Base-by-base conservation (phyloP, 768 basidiomycete species). In the Podaxis carcinomalis region DNA sequence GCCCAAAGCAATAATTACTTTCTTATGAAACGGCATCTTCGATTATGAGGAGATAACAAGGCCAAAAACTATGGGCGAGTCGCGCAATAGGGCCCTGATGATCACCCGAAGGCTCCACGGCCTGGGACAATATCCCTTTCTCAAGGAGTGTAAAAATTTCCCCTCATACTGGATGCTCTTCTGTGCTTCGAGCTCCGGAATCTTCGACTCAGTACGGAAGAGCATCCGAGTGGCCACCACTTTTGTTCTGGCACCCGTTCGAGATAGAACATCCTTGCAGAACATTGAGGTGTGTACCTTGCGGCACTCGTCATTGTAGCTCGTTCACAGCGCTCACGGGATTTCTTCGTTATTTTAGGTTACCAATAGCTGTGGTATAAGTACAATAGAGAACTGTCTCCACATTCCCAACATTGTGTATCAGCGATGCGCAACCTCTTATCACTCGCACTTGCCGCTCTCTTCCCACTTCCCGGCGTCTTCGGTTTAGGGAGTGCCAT, bases 401-500 rank as follows among this genome's bases (percentile, higher is more conserved):
- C 27, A 42, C 51, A 21, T 13, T 46, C n/a, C 21, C 25, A 44
- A 36, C 51, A 27, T 49, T 52, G 44, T 19, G 14, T 36, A n/a
- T 52, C 53, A 51, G 61, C 57, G 39, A 68, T 71, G 68, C 67
- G 63, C 44, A 42, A 60, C 52, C 55, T 59, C 39, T 49, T 71
- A 49, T 54, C 61, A 55, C 54, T 57, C 16, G 21, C 68, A n/a
- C 51, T 72, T 37, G 49, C 64, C 9, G 27, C 71, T 14, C 53
- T 65, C 46, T 57, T 61, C 14, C 62, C 55, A 42, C 36, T 72
- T 14, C 59, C 57, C 13, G 62, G 64, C 68, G 52, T 32, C 52
- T 42, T 61, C 35, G 46, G 52, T 35, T 49, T 70, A 35, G 74
- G 73, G 16, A 66, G 72, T 5, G 71, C 76, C 19, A 71, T 74